Evolutionary conservation across 768 basidiomycete species (phyloP), one percentile per base, ranked within the genome.

Genomic region (Suillus placidus): DNA sequence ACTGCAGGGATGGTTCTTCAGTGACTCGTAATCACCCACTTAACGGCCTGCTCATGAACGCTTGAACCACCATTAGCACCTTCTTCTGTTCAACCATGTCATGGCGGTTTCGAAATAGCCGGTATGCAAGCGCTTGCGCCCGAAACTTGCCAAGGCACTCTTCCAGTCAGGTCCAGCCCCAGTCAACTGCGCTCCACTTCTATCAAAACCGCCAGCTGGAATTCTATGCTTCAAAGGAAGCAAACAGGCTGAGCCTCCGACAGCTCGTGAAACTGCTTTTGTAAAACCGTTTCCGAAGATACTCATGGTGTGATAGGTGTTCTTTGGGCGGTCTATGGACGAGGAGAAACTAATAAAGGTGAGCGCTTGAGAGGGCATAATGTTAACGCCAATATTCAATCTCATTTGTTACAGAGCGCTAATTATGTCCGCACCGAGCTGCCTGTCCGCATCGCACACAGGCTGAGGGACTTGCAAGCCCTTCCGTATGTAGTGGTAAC

Each of bases 381-480:
- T 23, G 30, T 37, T 14, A 30, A 32, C 43, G 26, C 13, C 34
- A 35, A 8, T n/a, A 10, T 55, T 55, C 38, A 45, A 32, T 47
- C 40, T 8, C 49, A 9, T 54, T 49, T 40, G 30, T 37, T 55
- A 23, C 60, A 95, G 93, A 93, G 91, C 68, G 94, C 92, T 62
- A 95, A 95, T 74, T 94, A 95, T 77, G 93, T 97, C 51, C 88
- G 94, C 61, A 92, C 91, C 6, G 94, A 97, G 72, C 79, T 97
- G 7, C 94, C 95, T 12, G 88, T 94, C 16, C 87, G 94, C 43
- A 91, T 95, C 71, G 90, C 94, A 5, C 94, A 96, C 75, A 85
- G 95, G 56, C 78, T 96, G 66, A 87, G 92, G 64, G 95, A 97
- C 72, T 81, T 97, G 70, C 95, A 97, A 78, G 81, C 87, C 1